A percentile compares a stretch with the other conserved stretches of the same genome.
phyloP scores from a whole-genome alignment of 805 yeast species.

The Candida maris region DNA sequence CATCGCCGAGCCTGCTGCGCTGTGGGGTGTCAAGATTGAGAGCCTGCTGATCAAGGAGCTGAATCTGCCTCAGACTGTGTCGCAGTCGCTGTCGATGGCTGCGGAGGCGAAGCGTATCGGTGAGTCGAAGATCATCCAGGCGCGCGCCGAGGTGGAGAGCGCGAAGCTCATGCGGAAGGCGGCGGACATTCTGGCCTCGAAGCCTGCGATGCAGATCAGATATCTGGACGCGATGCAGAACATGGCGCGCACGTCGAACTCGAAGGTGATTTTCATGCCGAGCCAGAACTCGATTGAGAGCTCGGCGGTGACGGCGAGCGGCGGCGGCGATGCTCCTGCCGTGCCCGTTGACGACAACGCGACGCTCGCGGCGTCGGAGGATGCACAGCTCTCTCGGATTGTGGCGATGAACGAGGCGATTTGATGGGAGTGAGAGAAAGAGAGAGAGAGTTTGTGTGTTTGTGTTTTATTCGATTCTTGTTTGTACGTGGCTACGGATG shows the following conservation, averaged over 20 bases:
- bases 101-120: slow-evolving; percentile 75
- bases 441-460: too few species aligned
- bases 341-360: neutral
- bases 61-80: slow-evolving; percentile 49
- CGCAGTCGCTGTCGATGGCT: slow-evolving; percentile 63
- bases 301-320: slow-evolving; percentile 11
- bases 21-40: slow-evolving; percentile 71
- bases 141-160: slow-evolving; percentile 71
- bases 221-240: slow-evolving; percentile 75
- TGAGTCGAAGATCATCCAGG: slow-evolving; percentile 71
- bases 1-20: slow-evolving; percentile 56
- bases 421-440: neutral
- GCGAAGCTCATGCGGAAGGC: slow-evolving; percentile 77
- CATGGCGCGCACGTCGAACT: slow-evolving; percentile 58
- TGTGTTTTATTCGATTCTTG: too few species aligned
- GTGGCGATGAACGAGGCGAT: slow-evolving; percentile 13
- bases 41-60: slow-evolving; percentile 66
- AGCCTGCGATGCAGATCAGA: slow-evolving; percentile 75
- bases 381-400: slow-evolving; percentile 6
- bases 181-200: slow-evolving; percentile 69
- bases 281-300: slow-evolving; percentile 38
- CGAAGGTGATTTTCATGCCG: slow-evolving; percentile 78
- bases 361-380: slow-evolving; percentile 3
- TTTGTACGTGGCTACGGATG: too few species aligned
- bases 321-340: slow-evolving; percentile 11